These are phyloP conservation scores for Xylona heveae DNA, from an alignment of 495 filamentous ascomycete species.

Conservation along the genomic window DNA sequence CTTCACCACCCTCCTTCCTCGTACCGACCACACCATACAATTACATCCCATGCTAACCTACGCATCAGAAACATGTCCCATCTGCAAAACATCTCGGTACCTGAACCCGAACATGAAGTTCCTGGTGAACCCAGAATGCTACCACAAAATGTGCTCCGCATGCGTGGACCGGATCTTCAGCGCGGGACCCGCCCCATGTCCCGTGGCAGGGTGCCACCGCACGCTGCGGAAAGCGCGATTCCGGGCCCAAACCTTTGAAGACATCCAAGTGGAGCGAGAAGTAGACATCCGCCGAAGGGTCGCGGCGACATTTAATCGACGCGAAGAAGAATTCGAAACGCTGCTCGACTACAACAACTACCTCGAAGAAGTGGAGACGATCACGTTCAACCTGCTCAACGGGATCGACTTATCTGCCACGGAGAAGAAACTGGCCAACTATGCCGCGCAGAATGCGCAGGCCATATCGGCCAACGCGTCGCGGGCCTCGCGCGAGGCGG, in stretches of 20 bases:
- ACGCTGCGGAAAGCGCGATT: conserved; percentile 74
- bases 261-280: conserved; percentile 79
- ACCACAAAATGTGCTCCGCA: conserved; percentile 92
- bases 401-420: conserved; percentile 47
- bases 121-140: conserved; percentile 93
- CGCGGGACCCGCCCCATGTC: conserved; percentile 72
- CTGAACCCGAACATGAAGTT: conserved; percentile 85
- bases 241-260: conserved; percentile 71
- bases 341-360: conserved; percentile 79
- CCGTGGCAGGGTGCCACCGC: conserved; percentile 63
- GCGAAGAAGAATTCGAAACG: conserved; percentile 74
- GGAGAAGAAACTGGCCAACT: conserved; percentile 43
- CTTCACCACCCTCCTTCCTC: not conserved
- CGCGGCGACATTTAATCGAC: conserved; percentile 65
- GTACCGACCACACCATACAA: not conserved
- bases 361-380: conserved; percentile 75
- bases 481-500: conserved; percentile 29
- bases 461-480: conserved; percentile 33
- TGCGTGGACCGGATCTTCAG: conserved; percentile 93
- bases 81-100: conserved; percentile 91
- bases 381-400: conserved; percentile 70
- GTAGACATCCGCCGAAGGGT: conserved; percentile 77
- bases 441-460: conserved; percentile 41
- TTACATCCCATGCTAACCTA: conserved; percentile 5
- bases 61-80: conserved; percentile 63